Evolutionary conservation across 495 filamentous ascomycete species (phyloP).

Genomic region (Trichoderma erinaceum): DNA sequence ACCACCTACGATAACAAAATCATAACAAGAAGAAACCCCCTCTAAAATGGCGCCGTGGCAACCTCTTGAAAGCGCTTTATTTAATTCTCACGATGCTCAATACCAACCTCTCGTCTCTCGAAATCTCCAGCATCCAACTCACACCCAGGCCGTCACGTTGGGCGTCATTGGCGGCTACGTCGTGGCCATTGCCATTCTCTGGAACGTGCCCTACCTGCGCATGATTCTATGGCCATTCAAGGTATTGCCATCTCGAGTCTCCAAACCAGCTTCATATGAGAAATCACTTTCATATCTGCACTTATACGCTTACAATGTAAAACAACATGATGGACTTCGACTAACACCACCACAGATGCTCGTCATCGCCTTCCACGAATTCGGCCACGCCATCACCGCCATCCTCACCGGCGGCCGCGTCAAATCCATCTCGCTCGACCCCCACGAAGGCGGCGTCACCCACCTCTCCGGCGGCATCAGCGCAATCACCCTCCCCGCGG

Average conservation of each 20-base stretch:
- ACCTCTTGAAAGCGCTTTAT: not conserved
- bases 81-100: not conserved
- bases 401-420: slow-evolving; percentile 66
- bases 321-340: not conserved
- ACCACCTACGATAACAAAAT: not conserved
- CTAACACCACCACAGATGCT: slow-evolving; percentile 53
- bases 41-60: slow-evolving; percentile 7
- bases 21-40: not conserved
- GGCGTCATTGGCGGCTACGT: slow-evolving; percentile 62
- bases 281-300: not conserved
- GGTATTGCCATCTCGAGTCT: slow-evolving; percentile 32
- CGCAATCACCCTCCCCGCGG: slow-evolving; percentile 68
- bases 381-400: slow-evolving; percentile 68
- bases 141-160: slow-evolving; percentile 67
- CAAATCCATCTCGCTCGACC: slow-evolving; percentile 57
- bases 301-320: not conserved
- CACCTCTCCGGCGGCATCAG: slow-evolving; percentile 71
- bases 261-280: not conserved
- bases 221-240: slow-evolving; percentile 80
- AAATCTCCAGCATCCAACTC: slow-evolving; percentile 15
- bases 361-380: slow-evolving; percentile 80
- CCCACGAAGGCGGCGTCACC: slow-evolving; percentile 66
- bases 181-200: slow-evolving; percentile 66
- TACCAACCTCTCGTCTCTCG: not conserved
- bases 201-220: slow-evolving; percentile 72